Percentiles rank a stretch among this genome's conserved stretches.
These are phyloP conservation scores for Colletotrichum neosansevieriae DNA, from an alignment of 2,329 filamentous ascomycete species.

Conservation along the genomic window DNA sequence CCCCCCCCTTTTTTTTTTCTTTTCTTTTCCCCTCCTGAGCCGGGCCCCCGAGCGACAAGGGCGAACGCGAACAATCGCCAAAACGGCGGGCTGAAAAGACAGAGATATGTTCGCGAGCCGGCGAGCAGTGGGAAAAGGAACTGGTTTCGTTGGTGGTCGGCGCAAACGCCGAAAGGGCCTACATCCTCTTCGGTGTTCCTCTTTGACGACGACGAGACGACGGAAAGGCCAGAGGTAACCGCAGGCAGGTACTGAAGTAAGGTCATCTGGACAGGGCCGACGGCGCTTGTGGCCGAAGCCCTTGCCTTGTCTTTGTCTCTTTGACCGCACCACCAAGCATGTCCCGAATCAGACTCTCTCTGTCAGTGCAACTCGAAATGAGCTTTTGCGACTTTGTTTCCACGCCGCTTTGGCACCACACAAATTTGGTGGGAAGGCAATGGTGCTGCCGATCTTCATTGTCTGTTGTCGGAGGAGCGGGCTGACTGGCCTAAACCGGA, in stretches of 20 bases:
- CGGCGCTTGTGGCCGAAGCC: conserved; percentile 8
- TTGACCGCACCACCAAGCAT: conserved; percentile 5
- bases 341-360: conserved; percentile 19
- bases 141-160: conserved; percentile 7
- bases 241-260: background rate
- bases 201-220: conserved; percentile 17
- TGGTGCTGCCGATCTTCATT: conserved; percentile 39
- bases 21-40: background rate
- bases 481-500: conserved; percentile 37
- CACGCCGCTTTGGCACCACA: conserved; percentile 29
- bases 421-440: conserved; percentile 28
- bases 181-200: background rate
- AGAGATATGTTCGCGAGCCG: background rate
- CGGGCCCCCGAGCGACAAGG: background rate
- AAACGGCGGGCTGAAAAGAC: background rate
- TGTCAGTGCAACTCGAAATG: conserved; percentile 1
- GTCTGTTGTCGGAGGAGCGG: conserved; percentile 15
- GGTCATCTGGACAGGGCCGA: conserved; percentile 16
- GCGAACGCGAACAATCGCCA: background rate
- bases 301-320: conserved; percentile 33
- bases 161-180: background rate
- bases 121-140: background rate
- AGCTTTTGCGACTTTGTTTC: conserved; percentile 15
- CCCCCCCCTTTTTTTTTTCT: too few relatives aligned
- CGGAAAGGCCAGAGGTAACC: conserved; percentile 6